Conservation (phyloP, 495 filamentous ascomycete species). For the Apiosordaria backusii region DNA sequence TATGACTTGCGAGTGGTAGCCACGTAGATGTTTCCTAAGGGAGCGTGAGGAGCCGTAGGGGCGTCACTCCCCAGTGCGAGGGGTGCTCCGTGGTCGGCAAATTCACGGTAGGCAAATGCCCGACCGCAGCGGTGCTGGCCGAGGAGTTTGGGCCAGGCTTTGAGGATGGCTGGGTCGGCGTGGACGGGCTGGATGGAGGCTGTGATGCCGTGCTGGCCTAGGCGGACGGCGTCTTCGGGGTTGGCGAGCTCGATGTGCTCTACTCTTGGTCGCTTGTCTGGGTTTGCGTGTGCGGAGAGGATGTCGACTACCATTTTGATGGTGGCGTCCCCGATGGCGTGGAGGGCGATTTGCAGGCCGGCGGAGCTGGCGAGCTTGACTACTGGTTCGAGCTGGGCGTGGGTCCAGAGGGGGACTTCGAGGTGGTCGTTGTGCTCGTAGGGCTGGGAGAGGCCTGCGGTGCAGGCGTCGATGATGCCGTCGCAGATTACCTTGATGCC, state of each 20-base stretch:
- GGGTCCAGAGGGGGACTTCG: slow-evolving; percentile 55
- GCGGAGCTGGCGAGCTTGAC: slow-evolving; percentile 52
- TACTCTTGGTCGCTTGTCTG: slow-evolving; percentile 53
- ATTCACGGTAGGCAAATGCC: slow-evolving; percentile 61
- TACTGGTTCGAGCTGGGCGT: slow-evolving; percentile 49
- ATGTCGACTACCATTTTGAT: slow-evolving; percentile 54
- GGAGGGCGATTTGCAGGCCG: slow-evolving; percentile 60
- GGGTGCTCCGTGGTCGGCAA: slow-evolving; percentile 49
- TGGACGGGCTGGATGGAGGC: slow-evolving; percentile 65
- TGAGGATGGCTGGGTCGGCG: slow-evolving; percentile 58
- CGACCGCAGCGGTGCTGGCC: slow-evolving; percentile 50
- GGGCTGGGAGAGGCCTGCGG: slow-evolving; percentile 58
- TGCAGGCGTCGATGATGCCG: slow-evolving; percentile 65
- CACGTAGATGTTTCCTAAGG: slow-evolving; percentile 56
- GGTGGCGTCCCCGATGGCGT: slow-evolving; percentile 62
- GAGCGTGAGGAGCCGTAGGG: slow-evolving; percentile 56
- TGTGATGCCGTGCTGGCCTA: slow-evolving; percentile 55
- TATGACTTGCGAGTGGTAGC: slow-evolving; percentile 56
- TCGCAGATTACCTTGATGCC: slow-evolving; percentile 71
- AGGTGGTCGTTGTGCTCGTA: slow-evolving; percentile 49
- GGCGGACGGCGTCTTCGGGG: slow-evolving; percentile 48
- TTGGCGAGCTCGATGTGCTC: slow-evolving; percentile 61
- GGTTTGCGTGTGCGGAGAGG: slow-evolving; percentile 44
- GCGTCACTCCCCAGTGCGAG: slow-evolving; percentile 60
- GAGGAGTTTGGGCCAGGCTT: slow-evolving; percentile 55